phyloP scores from a whole-genome alignment of 1,139 yeast genomes.

The Hyphopichia pseudoburtonii region DNA sequence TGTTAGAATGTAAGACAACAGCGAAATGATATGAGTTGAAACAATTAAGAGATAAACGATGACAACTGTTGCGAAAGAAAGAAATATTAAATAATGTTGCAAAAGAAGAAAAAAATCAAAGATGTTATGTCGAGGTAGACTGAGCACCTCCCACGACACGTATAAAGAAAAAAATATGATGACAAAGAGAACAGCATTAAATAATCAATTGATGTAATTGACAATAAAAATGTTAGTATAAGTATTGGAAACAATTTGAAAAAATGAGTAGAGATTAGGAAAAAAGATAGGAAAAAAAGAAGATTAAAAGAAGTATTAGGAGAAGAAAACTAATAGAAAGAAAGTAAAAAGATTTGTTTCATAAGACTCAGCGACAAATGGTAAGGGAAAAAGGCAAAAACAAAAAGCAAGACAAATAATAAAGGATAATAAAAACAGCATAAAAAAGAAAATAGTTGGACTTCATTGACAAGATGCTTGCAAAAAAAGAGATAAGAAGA shows the following conservation, averaged over 20 bases:
- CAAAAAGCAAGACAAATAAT: neutral
- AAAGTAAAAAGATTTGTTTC: too few relatives aligned
- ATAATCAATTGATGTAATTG: too few relatives aligned
- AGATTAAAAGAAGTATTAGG: too few relatives aligned
- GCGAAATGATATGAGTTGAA: neutral
- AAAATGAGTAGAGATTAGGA: too few relatives aligned
- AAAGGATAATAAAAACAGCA: neutral
- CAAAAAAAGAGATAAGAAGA: constrained; percentile 4
- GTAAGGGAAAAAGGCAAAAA: neutral
- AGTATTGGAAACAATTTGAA: too few relatives aligned
- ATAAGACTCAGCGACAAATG: too few relatives aligned
- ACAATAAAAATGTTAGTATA: too few relatives aligned
- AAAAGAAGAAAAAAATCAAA: neutral
- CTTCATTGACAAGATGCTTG: neutral
- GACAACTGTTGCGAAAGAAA: neutral
- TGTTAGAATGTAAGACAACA: neutral
- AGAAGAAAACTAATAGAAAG: too few relatives aligned
- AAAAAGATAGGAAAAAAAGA: too few relatives aligned
- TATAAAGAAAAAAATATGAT: neutral
- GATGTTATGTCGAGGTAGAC: neutral
- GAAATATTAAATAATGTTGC: too few relatives aligned
- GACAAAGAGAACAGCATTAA: too few relatives aligned
- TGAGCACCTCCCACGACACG: neutral
- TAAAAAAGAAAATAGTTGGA: neutral
- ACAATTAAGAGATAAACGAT: neutral